Evolutionary conservation across 2,329 filamentous ascomycete species (phyloP), one percentile per base, ranked within the genome.

Genomic region (Rugonectria rugulosa): DNA sequence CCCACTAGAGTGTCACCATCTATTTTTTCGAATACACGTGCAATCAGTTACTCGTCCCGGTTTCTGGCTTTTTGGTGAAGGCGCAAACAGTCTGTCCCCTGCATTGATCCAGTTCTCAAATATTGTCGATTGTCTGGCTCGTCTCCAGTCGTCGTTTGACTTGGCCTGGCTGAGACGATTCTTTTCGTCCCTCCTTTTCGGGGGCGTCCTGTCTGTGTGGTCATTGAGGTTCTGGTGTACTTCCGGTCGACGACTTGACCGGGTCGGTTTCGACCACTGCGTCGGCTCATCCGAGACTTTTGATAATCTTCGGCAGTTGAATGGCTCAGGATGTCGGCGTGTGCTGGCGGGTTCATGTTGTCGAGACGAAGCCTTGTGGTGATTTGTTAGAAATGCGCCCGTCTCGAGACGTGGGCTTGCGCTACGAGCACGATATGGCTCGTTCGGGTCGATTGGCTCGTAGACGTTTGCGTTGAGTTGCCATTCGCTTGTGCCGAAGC

Each of bases 21-120:
- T 20, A 10, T 7, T 12, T 43, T 37, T 11, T 14, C 12, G n/a
- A 14, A 17, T 31, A 24, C 26, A 32, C 19, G 6, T n/a, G 17
- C 19, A 46, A 17, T 24, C 14, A 12, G 5, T n/a, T 32, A 32
- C 26, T 29, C 19, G 40, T 20, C 8, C 34, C 29, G 17, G 6
- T 20, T 31, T 27, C 27, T n/a, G n/a, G 10, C 26, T 51, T 40
- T 53, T 63, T 12, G 41, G 50, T 40, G 65, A 53, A 20, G 56
- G 48, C 27, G 55, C 54, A 45, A 67, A 66, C 21, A 65, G 51
- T 29, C 41, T 66, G 19, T 67, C 65, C 9, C 65, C 65, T 19
- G 65, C 65, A 32, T 61, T 46, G 36, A 47, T 65, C 65, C 65
- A 67, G 31, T 53, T 47, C 32, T 65, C 58, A n/a, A 62, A 57